phyloP scores from a whole-genome alignment of 148 eudicot species.

The Arbutus unedo region DNA sequence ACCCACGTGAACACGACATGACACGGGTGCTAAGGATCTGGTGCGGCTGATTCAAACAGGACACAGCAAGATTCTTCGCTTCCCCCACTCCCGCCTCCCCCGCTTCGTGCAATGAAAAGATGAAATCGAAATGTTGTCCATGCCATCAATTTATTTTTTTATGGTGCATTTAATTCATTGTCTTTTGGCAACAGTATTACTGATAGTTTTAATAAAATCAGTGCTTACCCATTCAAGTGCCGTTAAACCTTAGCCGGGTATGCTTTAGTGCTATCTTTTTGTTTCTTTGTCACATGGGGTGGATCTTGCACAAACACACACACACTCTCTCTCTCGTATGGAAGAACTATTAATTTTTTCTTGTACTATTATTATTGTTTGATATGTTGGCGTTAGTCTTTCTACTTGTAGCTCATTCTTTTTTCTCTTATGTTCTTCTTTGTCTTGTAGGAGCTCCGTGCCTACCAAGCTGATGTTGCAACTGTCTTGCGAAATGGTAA shows the following conservation, averaged over 20 bases:
- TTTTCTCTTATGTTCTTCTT: slow-evolving; percentile 12
- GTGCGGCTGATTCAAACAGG: too few species aligned
- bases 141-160: not conserved
- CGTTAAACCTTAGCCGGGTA: not conserved
- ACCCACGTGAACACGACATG: too few species aligned
- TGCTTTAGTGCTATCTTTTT: not conserved
- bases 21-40: too few species aligned
- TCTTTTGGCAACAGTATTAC: not conserved
- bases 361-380: not conserved
- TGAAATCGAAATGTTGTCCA: not conserved
- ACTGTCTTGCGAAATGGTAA: slow-evolving; percentile 95
- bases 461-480: slow-evolving; percentile 99
- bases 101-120: too few species aligned
- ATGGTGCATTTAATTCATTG: not conserved
- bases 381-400: not conserved
- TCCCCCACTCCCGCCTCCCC: too few species aligned
- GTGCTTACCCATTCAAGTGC: not conserved
- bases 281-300: not conserved
- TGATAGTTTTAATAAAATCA: not conserved
- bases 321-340: not conserved
- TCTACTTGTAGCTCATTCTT: slow-evolving; percentile 11
- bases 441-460: slow-evolving; percentile 75
- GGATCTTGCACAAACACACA: not conserved
- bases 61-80: too few species aligned
- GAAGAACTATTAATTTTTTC: slow-evolving; percentile 3